Conservation (phyloP, 768 basidiomycete genomes). For the Boletus pseudopeckii region DNA sequence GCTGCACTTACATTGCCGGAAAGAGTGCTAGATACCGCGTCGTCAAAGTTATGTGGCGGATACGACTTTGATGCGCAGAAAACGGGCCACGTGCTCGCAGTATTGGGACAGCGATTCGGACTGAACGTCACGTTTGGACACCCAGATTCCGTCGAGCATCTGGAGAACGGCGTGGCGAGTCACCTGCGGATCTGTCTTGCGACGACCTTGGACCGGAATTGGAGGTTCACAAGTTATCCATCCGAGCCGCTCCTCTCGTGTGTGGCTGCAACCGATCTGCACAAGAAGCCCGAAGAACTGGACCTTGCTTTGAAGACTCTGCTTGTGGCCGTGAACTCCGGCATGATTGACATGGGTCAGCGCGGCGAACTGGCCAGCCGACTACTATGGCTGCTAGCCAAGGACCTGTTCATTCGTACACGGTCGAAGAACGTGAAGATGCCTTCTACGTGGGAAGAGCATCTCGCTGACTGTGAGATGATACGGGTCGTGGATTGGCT, state of each 20-base stretch:
- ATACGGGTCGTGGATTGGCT: no score
- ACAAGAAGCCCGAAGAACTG: no score
- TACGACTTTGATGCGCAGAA: not conserved
- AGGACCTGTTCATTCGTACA: no score
- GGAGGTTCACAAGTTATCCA: constrained; percentile 16
- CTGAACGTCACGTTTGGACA: constrained; percentile 4
- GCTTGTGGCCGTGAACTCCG: no score
- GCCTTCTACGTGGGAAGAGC: no score
- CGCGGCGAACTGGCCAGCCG: no score
- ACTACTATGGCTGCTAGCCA: no score
- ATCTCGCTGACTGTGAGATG: no score
- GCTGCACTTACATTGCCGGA: not conserved
- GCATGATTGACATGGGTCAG: no score
- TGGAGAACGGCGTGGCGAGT: constrained; percentile 8
- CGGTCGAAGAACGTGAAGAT: no score
- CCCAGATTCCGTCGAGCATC: not conserved
- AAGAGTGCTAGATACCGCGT: not conserved
- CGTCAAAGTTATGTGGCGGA: not conserved
- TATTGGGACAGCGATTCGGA: constrained; percentile 1
- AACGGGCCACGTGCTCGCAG: not conserved
- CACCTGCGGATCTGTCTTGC: constrained; percentile 11
- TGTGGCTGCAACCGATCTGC: no score
- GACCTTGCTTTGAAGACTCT: no score
- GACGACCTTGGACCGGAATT: constrained; percentile 4
- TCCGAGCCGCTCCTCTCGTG: constrained; percentile 11